phyloP scores from a whole-genome alignment of 345 rosid species.

The Physaria fendleri region DNA sequence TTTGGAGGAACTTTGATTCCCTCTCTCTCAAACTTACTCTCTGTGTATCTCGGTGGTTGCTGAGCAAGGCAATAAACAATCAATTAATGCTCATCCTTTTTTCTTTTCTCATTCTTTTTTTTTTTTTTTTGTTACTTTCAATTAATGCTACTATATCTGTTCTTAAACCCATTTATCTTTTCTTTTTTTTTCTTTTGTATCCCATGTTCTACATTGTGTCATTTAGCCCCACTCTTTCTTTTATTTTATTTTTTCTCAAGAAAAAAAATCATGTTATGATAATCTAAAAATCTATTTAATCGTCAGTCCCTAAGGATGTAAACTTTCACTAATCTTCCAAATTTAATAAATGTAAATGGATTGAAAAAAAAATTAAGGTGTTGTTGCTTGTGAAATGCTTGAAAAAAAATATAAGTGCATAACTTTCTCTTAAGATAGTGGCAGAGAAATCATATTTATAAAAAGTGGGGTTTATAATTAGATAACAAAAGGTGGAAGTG shows the following conservation, averaged over 20 bases:
- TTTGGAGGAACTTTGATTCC: conserved; percentile 44
- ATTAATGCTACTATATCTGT: conserved; percentile 27
- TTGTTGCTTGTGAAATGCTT: no score
- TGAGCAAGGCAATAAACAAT: conserved; percentile 12
- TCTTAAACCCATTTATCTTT: conserved; percentile 16
- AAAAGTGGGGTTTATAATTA: conserved; percentile 28
- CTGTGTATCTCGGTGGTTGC: conserved; percentile 21
- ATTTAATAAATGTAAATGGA: no score
- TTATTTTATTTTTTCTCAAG: not conserved
- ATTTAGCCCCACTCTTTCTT: conserved; percentile 20
- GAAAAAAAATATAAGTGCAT: no score
- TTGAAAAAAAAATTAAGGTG: no score
- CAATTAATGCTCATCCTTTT: conserved; percentile 34
- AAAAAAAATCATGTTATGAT: not conserved
- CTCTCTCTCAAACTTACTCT: conserved; percentile 9
- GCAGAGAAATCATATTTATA: conserved; percentile 5
- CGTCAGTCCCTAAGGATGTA: not conserved
- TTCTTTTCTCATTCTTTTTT: no score
- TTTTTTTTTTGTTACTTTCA: no score
- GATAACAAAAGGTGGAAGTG: conserved; percentile 14
- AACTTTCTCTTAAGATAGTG: not conserved
- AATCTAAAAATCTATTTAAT: not conserved
- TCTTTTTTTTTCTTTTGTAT: conserved; percentile 1
- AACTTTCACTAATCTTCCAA: no score
- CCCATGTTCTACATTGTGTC: conserved; percentile 25